These are phyloP conservation scores for Pseudogymnoascus sp. DNA, from an alignment of 2,329 filamentous ascomycete species.

Conservation along the genomic window DNA sequence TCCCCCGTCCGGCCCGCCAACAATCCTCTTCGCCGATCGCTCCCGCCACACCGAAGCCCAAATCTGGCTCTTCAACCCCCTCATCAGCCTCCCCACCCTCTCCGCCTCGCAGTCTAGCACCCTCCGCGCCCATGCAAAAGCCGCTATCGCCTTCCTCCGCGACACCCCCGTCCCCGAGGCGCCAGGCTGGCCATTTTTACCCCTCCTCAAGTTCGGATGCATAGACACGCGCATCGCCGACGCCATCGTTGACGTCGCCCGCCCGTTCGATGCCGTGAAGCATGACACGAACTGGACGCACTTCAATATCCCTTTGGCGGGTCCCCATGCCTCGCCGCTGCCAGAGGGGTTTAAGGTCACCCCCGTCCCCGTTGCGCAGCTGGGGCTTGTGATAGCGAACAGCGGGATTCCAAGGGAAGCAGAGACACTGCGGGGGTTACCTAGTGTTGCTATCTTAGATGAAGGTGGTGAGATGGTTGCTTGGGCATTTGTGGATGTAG, in stretches of 20 bases:
- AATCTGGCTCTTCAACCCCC: conserved; percentile 26
- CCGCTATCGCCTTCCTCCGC: conserved; percentile 19
- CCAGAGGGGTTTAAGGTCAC: conserved; percentile 17
- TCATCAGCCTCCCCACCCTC: conserved; percentile 13
- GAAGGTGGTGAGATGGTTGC: conserved; percentile 18
- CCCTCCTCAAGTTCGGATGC: conserved; percentile 21
- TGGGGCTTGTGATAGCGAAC: conserved; percentile 24
- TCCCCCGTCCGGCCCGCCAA: conserved; percentile 16
- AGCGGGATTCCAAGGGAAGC: conserved; percentile 22
- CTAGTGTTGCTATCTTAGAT: conserved; percentile 22
- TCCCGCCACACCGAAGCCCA: conserved; percentile 26
- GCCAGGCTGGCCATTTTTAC: conserved; percentile 26
- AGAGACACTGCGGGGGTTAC: conserved; percentile 20
- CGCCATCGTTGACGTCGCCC: conserved; percentile 13
- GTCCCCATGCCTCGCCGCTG: not conserved
- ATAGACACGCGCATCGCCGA: conserved; percentile 18
- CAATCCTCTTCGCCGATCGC: conserved; percentile 26
- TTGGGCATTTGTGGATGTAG: conserved; percentile 26
- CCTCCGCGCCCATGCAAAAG: conserved; percentile 16
- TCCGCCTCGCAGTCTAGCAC: not conserved
- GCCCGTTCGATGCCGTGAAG: conserved; percentile 14
- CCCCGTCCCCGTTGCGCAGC: conserved; percentile 21
- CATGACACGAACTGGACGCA: conserved; percentile 21
- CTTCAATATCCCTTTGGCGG: conserved; percentile 17
- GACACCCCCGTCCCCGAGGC: conserved; percentile 20